These are phyloP conservation scores for Brassica nigra DNA, from an alignment of 345 rosid genomes.

Conservation along the genomic window DNA sequence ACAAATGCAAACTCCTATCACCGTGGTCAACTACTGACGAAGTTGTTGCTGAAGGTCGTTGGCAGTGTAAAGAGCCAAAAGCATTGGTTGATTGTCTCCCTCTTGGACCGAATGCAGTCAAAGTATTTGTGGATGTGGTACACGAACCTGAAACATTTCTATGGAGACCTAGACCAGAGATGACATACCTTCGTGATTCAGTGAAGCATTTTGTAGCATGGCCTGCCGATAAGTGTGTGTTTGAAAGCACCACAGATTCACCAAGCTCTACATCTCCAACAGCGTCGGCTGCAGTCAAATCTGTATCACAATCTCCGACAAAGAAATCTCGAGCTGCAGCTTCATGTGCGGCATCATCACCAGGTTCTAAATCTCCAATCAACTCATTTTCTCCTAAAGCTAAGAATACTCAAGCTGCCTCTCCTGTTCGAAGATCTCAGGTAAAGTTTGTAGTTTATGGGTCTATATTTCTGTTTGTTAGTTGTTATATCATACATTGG, in stretches of 20 bases:
- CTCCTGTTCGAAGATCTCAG: not conserved
- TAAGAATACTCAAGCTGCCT: not conserved
- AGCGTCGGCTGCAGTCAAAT: not conserved
- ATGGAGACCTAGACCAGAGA: not conserved
- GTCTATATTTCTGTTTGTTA: not conserved
- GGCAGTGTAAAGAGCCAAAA: not conserved
- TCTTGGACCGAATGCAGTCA: not conserved
- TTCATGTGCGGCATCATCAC: not conserved
- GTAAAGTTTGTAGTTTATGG: not conserved
- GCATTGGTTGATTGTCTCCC: not conserved
- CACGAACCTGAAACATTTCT: not conserved
- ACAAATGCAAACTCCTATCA: not conserved
- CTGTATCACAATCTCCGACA: not conserved
- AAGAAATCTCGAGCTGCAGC: not conserved
- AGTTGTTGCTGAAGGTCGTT: not conserved
- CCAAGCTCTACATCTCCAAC: not conserved
- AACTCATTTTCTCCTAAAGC: not conserved
- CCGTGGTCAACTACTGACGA: not conserved
- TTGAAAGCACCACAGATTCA: not conserved
- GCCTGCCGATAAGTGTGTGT: not conserved
- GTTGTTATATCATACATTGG: not conserved
- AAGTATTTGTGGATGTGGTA: not conserved
- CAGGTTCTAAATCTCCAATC: not conserved
- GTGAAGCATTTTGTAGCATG: not conserved
- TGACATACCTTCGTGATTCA: not conserved